Conservation (phyloP, 2,329 filamentous ascomycete genomes). For the Elsinoe perseae region DNA sequence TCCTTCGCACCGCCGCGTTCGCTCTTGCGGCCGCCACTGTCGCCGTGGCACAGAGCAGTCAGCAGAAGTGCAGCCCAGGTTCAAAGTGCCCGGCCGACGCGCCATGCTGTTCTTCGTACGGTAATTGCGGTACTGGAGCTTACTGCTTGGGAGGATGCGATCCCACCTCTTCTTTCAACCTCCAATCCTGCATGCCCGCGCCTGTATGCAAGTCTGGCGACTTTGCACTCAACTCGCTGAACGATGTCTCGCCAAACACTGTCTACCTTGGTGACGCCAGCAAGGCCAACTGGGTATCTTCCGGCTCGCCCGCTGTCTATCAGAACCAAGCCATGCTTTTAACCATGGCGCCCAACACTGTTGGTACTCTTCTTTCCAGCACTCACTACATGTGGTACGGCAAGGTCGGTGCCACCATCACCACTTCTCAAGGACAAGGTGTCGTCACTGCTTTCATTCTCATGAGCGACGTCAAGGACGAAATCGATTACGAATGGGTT, state of each 20-base stretch:
- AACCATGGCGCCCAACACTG: conserved; percentile 80
- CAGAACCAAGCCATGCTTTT: conserved; percentile 62
- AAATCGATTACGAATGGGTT: conserved; percentile 95
- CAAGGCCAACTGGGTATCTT: conserved; percentile 79
- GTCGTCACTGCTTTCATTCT: conserved; percentile 98
- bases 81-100: conserved; percentile 27
- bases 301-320: conserved; percentile 63
- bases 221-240: conserved; percentile 65
- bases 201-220: conserved; percentile 71
- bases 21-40: conserved; percentile 28
- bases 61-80: conserved; percentile 26
- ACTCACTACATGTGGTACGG: conserved; percentile 96
- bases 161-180: conserved; percentile 69
- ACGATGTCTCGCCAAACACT: conserved; percentile 61
- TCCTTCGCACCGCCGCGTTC: conserved; percentile 25
- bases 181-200: conserved; percentile 77
- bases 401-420: conserved; percentile 76
- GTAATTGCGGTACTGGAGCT: conserved; percentile 79
- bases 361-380: conserved; percentile 77
- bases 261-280: conserved; percentile 80
- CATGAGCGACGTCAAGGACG: conserved; percentile 91
- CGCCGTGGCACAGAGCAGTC: conserved; percentile 21
- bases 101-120: conserved; percentile 55
- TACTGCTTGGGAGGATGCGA: conserved; percentile 96
- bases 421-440: conserved; percentile 74